Evolutionary conservation across 2,329 filamentous ascomycete genomes (phyloP).

Genomic region (Volutella citrinella): DNA sequence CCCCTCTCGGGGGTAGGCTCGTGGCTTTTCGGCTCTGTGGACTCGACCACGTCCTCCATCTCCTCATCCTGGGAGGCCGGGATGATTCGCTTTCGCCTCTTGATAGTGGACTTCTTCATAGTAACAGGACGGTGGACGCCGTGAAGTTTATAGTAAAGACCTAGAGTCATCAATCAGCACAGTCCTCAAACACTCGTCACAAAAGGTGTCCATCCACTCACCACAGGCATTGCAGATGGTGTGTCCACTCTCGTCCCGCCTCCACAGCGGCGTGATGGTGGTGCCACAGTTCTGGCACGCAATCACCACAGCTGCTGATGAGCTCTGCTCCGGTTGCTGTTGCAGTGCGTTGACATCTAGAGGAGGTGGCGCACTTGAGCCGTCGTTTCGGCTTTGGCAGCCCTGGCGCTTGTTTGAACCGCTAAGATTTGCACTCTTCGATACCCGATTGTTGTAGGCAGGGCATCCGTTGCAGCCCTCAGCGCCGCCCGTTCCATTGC

Average conservation of each 20-base stretch:
- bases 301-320: constrained; percentile 55
- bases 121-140: constrained; percentile 88
- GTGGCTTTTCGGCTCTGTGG: constrained; percentile 36
- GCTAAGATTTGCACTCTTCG: constrained; percentile 76
- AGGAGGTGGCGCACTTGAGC: constrained; percentile 25
- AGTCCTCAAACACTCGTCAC: background rate
- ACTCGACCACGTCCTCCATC: constrained; percentile 47
- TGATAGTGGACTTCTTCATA: constrained; percentile 99
- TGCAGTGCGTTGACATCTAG: constrained; percentile 34
- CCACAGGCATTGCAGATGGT: constrained; percentile 99
- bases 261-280: constrained; percentile 94
- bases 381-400: constrained; percentile 27
- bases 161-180: constrained; percentile 41
- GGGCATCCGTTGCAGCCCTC: constrained; percentile 95
- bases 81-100: constrained; percentile 90
- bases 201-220: constrained; percentile 54
- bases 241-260: constrained; percentile 88
- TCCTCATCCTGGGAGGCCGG: constrained; percentile 62
- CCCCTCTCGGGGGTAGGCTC: constrained; percentile 48
- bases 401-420: constrained; percentile 48
- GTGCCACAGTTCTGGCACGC: constrained; percentile 97
- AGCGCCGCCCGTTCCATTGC: constrained; percentile 93
- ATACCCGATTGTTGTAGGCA: constrained; percentile 93
- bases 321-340: constrained; percentile 24
- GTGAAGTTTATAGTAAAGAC: constrained; percentile 94